These are phyloP conservation scores for Suillus lakei DNA, from an alignment of 768 basidiomycete species.

Conservation along the genomic window DNA sequence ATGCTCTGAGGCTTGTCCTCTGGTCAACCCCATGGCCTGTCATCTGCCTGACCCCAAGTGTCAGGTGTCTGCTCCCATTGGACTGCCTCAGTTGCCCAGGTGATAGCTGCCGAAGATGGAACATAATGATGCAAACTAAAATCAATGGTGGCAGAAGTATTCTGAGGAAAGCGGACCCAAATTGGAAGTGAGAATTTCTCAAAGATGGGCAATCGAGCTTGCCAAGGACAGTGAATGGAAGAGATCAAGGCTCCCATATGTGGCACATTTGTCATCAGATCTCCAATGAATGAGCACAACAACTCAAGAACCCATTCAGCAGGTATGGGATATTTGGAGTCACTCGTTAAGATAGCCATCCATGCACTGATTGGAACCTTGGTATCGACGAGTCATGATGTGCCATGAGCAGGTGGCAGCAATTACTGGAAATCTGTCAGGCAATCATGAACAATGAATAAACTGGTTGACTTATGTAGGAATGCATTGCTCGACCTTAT, in stretches of 20 bases:
- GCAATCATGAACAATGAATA: background rate
- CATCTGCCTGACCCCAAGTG: background rate
- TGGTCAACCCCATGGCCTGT: background rate
- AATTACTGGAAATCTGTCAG: background rate
- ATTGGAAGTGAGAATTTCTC: background rate
- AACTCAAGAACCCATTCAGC: constrained; percentile 1
- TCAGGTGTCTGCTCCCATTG: background rate
- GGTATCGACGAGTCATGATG: background rate
- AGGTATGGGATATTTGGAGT: background rate
- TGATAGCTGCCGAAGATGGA: background rate
- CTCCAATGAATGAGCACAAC: background rate
- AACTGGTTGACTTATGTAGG: background rate
- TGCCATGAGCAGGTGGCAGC: background rate
- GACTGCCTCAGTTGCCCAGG: background rate
- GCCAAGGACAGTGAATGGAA: background rate
- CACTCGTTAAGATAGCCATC: background rate
- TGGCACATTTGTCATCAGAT: background rate
- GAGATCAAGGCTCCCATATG: background rate
- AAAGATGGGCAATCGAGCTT: background rate
- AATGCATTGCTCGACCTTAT: background rate
- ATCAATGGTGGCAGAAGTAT: background rate
- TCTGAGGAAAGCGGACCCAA: background rate
- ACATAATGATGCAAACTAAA: background rate
- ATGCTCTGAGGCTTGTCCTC: background rate
- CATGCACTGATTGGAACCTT: background rate